Conservation (phyloP, 129 eudicot genomes). For the Scalesia atractyloides region DNA sequence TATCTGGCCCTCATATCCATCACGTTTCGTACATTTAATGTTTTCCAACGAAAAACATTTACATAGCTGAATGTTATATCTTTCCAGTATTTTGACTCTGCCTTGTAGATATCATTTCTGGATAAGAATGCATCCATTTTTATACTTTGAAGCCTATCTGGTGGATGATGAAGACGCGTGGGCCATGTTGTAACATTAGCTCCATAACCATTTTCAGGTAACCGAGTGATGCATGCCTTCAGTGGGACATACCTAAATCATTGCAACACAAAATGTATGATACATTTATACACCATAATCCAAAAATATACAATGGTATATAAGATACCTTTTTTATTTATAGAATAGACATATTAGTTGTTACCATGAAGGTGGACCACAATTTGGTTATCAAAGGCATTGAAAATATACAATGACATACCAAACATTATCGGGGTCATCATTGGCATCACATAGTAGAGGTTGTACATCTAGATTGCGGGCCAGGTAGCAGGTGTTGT, state of each 20-base stretch:
- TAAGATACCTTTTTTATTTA: neutral
- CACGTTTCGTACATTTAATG: slow-evolving; percentile 51
- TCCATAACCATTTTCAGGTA: slow-evolving; percentile 72
- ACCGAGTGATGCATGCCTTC: slow-evolving; percentile 60
- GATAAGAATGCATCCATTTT: slow-evolving; percentile 79
- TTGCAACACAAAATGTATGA: slow-evolving; percentile 6
- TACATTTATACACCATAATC: neutral
- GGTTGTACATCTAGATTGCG: slow-evolving; percentile 54
- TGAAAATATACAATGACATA: slow-evolving; percentile 33
- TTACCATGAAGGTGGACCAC: slow-evolving; percentile 3
- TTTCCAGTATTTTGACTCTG: slow-evolving; percentile 74
- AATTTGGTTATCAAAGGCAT: neutral
- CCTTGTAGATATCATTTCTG: slow-evolving; percentile 70
- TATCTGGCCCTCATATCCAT: slow-evolving; percentile 91
- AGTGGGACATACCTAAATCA: slow-evolving; percentile 63
- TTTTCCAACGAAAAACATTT: slow-evolving; percentile 52
- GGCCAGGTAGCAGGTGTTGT: slow-evolving; percentile 66
- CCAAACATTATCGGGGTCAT: slow-evolving; percentile 82
- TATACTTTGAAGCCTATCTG: slow-evolving; percentile 70
- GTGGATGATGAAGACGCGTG: slow-evolving; percentile 68
- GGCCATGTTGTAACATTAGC: slow-evolving; percentile 74
- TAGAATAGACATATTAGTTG: neutral
- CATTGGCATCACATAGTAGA: slow-evolving; percentile 57
- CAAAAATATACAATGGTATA: slow-evolving; percentile 9
- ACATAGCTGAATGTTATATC: slow-evolving; percentile 65